Base-by-base conservation (phyloP, 257 asterid genomes). In the Fraxinus americana region DNA sequence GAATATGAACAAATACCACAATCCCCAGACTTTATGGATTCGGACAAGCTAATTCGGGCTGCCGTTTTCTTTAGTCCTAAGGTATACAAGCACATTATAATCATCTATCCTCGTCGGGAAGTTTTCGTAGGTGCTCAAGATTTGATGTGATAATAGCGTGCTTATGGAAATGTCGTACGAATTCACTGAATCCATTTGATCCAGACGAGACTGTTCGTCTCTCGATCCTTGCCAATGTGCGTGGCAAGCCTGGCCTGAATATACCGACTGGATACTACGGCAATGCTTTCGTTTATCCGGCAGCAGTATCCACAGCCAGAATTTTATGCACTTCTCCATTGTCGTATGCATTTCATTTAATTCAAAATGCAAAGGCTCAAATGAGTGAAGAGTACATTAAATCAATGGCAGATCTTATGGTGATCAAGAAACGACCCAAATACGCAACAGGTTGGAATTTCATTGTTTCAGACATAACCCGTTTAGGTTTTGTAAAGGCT, bases 401-500 rank as follows among this genome's bases (percentile, higher is more conserved):
- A 43, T 87, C 89, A 0, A 79, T 81, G 67, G 86, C 91, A 2
- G 88, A 79, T 32, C 45, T 80, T 3, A 79, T 83, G 86, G 89
- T 82, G 38, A 66, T 39, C 7, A 81, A 72, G 50, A 87, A 81
- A 2, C 73, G 86, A 2, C 90, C 92, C 0, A 54, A 59, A 4
- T 73, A 21, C 32, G 34, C n/a, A 14, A 1, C 10, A 16, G 59
- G 25, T 6, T 61, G 35, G 71, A 79, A 67, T 16, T 79, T 54
- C 10, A 2, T 73, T 11, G 79, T 74, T 14, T 79, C 83, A 0
- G 75, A 74, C 13, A 12, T 69, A 36, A 34, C 71, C 9, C 34
- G 74, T 3, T 0, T 70, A 8, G 48, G 78, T 3, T 54, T 67
- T 34, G 65, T 52, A n/a, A 7, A 50, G 57, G 16, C 74, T 50